Percentiles rank a stretch among this genome's conserved stretches.
Conservation (phyloP, 805 yeast genomes). For the Kazachstania psychrophila region DNA sequence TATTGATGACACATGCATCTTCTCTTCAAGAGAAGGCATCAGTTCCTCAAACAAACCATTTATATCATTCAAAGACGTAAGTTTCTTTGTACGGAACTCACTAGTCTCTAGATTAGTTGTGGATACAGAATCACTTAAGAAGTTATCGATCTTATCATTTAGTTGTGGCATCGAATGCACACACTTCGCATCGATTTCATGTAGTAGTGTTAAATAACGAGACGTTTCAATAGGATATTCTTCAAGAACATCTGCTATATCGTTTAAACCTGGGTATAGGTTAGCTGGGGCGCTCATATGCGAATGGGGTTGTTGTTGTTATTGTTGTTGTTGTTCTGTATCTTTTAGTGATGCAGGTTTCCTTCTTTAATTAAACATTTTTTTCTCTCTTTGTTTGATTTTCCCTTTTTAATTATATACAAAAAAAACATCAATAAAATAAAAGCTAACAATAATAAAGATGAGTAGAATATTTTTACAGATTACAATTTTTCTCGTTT, state of each 20-base stretch:
- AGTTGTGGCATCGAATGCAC: conserved; percentile 63
- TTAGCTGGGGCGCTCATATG: conserved; percentile 36
- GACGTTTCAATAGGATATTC: conserved; percentile 80
- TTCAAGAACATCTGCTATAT: conserved; percentile 81
- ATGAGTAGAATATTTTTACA: too few species aligned
- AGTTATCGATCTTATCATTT: conserved; percentile 30
- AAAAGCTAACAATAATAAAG: too few species aligned
- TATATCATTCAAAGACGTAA: conserved; percentile 28
- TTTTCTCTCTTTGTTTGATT: too few species aligned
- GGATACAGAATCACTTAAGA: conserved; percentile 8
- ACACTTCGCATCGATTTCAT: conserved; percentile 93
- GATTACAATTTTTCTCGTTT: too few species aligned
- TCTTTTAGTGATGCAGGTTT: not conserved
- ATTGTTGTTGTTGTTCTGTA: not conserved
- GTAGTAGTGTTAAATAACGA: conserved; percentile 75
- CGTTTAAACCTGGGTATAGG: conserved; percentile 79
- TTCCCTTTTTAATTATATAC: too few species aligned
- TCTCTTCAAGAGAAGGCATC: conserved; percentile 89
- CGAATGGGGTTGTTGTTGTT: too few species aligned
- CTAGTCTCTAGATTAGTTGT: not conserved
- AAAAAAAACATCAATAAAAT: too few species aligned
- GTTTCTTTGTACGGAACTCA: conserved; percentile 11
- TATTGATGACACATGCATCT: conserved; percentile 91
- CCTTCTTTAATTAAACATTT: not conserved
- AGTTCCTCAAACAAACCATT: conserved; percentile 47